Evolutionary conservation across 2,329 filamentous ascomycete genomes (phyloP).

Genomic region (Ophiostoma triangulosporum): DNA sequence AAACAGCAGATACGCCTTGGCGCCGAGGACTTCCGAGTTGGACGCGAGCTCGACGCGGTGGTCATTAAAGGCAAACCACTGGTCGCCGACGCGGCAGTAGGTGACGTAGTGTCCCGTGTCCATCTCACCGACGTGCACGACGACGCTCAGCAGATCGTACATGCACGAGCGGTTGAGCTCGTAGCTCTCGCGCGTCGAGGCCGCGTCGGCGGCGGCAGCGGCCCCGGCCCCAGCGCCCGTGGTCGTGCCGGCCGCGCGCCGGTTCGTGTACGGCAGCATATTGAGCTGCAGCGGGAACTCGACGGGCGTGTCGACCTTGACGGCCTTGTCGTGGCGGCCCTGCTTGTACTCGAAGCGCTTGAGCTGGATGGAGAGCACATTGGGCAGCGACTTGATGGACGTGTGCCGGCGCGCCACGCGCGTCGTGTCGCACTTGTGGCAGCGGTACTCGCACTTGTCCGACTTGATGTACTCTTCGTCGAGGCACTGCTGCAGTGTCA

Average conservation of each 20-base stretch:
- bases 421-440: conserved; percentile 61
- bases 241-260: conserved; percentile 32
- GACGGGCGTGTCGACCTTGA: conserved; percentile 79
- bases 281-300: conserved; percentile 78
- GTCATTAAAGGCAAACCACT: conserved; percentile 96
- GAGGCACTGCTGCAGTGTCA: conserved; percentile 60
- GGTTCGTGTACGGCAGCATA: conserved; percentile 78
- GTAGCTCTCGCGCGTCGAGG: conserved; percentile 35
- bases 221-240: not conserved
- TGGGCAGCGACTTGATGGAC: conserved; percentile 71
- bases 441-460: conserved; percentile 83
- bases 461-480: conserved; percentile 74
- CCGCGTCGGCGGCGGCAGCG: not conserved
- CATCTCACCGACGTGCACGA: conserved; percentile 86
- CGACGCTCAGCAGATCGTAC: conserved; percentile 79
- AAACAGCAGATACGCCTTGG: conserved; percentile 83
- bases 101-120: conserved; percentile 86
- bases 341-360: conserved; percentile 73
- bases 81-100: conserved; percentile 71
- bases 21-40: conserved; percentile 71
- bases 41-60: conserved; percentile 77
- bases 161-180: conserved; percentile 53
- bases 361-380: conserved; percentile 81
- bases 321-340: conserved; percentile 54
- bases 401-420: conserved; percentile 76